Evolutionary conservation across 805 yeast genomes (phyloP), one percentile per base, ranked within the genome.

Genomic region (Maudiozyma saulgeensis): DNA sequence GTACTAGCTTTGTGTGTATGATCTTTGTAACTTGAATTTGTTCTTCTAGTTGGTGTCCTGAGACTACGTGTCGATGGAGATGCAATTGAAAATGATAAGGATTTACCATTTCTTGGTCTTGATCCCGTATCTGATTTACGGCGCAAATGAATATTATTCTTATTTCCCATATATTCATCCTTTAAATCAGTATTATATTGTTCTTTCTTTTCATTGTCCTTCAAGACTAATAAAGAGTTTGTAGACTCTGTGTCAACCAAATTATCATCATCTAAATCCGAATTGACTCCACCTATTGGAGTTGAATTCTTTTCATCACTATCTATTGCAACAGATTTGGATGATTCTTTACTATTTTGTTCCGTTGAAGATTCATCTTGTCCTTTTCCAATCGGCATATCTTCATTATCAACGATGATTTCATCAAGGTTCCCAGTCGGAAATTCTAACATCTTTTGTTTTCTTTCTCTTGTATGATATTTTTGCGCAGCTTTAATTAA

Each of bases 171-270:
- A 19, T 39, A 19, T 21, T 13, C 18, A 41, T 25, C 19, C 12
- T n/a, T 25, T 23, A n/a, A 21, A 26, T 41, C 13, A 4, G 13
- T 15, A 7, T 56, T 46, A 49, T 57, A 6, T 18, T 39, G 15
- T 23, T 39, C 25, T 15, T 35, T 35, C 38, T 35, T 35, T 13
- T 35, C 38, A 35, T 35, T 35, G 32, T 59, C 62, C 21, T 58
- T 45, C 32, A 61, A 50, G 23, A 61, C 42, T 19, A 55, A 43
- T 21, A 61, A 35, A 1, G 64, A 58, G 19, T 56, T 59, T 16
- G 61, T 54, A 19, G 59, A 57, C 48, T 54, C 59, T 34, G 61
- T 50, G 48, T 58, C 58, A 18, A 53, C 48, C 21, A 73, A 54
- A 38, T 62, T 56, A 46, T 67, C 63, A 49, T 61, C 63, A 16